phyloP scores from a whole-genome alignment of 2,329 filamentous ascomycete species.

The Aspergillus ochraceus region DNA sequence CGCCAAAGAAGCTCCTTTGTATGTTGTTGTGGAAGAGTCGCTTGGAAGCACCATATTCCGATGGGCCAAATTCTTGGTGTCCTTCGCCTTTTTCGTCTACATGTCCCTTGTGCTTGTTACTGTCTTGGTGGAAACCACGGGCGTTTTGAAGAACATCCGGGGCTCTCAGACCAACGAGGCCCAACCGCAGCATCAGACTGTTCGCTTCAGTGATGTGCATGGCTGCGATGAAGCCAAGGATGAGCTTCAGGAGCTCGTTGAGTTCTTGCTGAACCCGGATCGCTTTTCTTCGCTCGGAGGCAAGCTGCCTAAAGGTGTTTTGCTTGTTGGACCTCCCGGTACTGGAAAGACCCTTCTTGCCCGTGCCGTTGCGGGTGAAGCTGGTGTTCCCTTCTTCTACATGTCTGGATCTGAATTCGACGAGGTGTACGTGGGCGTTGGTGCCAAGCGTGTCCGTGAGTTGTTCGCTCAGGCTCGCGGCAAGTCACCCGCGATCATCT shows the following conservation, averaged over 20 bases:
- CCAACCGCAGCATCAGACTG: slow-evolving; percentile 88
- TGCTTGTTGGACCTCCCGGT: slow-evolving; percentile 91
- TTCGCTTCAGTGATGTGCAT: slow-evolving; percentile 89
- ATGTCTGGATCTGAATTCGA: slow-evolving; percentile 99
- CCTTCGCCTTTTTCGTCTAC: slow-evolving; percentile 77
- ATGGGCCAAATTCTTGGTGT: slow-evolving; percentile 83
- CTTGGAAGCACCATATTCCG: slow-evolving; percentile 77
- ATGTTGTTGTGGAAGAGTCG: slow-evolving; percentile 94
- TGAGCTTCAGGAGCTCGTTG: slow-evolving; percentile 93
- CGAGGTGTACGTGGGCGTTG: slow-evolving; percentile 96
- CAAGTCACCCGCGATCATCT: slow-evolving; percentile 90
- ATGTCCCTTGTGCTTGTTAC: slow-evolving; percentile 76
- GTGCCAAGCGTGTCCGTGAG: slow-evolving; percentile 92
- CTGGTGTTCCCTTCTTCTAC: slow-evolving; percentile 98
- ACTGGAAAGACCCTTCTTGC: slow-evolving; percentile 97
- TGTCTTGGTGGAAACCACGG: slow-evolving; percentile 78
- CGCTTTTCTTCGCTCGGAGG: slow-evolving; percentile 92
- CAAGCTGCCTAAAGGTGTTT: slow-evolving; percentile 93
- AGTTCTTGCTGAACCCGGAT: slow-evolving; percentile 91
- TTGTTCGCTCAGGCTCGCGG: slow-evolving; percentile 79
- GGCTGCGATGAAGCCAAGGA: slow-evolving; percentile 98
- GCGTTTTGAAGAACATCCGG: slow-evolving; percentile 75
- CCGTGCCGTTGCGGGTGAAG: slow-evolving; percentile 92
- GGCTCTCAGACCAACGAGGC: slow-evolving; percentile 75
- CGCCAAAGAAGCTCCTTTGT: slow-evolving; percentile 79